Evolutionary conservation across 495 filamentous ascomycete species (phyloP), one percentile per base, ranked within the genome.

Genomic region (Glonium stellatum): DNA sequence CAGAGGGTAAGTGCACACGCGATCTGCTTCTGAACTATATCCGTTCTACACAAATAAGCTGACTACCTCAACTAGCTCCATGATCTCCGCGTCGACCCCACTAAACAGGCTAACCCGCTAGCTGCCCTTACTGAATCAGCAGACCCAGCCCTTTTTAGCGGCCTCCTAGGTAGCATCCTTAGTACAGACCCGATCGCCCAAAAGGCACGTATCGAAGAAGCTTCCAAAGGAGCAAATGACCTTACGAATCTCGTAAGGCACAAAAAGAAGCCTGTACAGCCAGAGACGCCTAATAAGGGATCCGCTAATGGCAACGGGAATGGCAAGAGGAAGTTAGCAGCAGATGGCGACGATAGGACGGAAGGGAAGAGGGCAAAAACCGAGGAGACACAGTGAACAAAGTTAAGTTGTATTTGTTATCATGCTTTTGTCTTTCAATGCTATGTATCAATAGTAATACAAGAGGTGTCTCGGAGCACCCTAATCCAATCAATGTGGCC

Each of bases 181-280:
- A 89, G 87, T 27, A 83, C 88, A 61, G 80, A 84, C 4, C 72
- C 79, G 12, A 74, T 74, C 8, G 78, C 84, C 56, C 80, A 86
- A 60, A 80, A 82, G 62, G 84, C 84, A 13, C 75, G 82, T 47
- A 75, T 95, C 27, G 86, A 90, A 58, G 87, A 91, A 65, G 91
- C 84, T 39, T 86, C 86, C 62, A 87, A 87, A 71, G 79, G 75
- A 21, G 93, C 93, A 15, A 95, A 81, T 50, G 95, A 98, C 68
- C 72, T 98, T n/a, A 87, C 86, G 1, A 82, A 86, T 12, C 72
- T 97, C n/a, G 86, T 97, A 2, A 81, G 79, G 60, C 73, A 88
- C 56, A 95, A 81, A 73, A 90, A 95, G 79, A 72, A 71, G 67
- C 27, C 27, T 6, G 58, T 58, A 27, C 50, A 34, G 13, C n/a